Percentiles rank a stretch among this genome's conserved stretches.
phyloP scores from a whole-genome alignment of 2,329 filamentous ascomycete species.

The Paecilomyces formosus region DNA sequence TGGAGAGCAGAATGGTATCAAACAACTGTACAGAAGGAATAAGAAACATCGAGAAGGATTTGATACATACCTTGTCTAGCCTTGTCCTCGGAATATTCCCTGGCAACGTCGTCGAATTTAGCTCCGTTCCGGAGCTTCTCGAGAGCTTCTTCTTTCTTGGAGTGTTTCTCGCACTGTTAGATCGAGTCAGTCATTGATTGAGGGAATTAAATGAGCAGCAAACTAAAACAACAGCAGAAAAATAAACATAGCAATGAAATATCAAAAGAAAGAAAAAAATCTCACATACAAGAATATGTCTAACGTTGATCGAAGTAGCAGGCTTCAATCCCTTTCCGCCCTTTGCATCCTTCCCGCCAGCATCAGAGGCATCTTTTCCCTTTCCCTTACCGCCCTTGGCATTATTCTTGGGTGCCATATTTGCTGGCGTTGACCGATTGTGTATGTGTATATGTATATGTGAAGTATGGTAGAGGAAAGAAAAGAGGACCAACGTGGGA shows the following conservation, averaged over 20 bases:
- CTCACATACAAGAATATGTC: constrained; percentile 51
- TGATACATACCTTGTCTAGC: constrained; percentile 45
- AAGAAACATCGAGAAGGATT: background rate
- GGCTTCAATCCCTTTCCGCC: constrained; percentile 45
- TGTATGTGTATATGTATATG: background rate
- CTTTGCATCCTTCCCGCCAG: constrained; percentile 22
- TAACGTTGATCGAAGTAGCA: constrained; percentile 57
- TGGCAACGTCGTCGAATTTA: constrained; percentile 59
- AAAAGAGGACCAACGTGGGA: background rate
- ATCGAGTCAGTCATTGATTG: background rate
- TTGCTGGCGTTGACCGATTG: background rate
- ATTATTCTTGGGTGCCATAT: constrained; percentile 38
- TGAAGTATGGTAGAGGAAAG: background rate
- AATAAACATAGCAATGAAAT: background rate
- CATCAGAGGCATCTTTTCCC: constrained; percentile 30
- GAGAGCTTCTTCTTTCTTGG: constrained; percentile 58
- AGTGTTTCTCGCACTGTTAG: constrained; percentile 52
- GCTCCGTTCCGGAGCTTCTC: constrained; percentile 51
- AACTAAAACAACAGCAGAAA: background rate
- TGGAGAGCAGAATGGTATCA: background rate
- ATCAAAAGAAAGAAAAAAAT: background rate
- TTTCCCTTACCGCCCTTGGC: constrained; percentile 35
- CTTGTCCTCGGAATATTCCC: constrained; percentile 60
- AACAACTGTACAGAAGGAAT: constrained; percentile 1
- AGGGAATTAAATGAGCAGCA: background rate